Evolutionary conservation across 345 rosid genomes (phyloP), one percentile per base, ranked within the genome.

Genomic region (Psidium guajava): DNA sequence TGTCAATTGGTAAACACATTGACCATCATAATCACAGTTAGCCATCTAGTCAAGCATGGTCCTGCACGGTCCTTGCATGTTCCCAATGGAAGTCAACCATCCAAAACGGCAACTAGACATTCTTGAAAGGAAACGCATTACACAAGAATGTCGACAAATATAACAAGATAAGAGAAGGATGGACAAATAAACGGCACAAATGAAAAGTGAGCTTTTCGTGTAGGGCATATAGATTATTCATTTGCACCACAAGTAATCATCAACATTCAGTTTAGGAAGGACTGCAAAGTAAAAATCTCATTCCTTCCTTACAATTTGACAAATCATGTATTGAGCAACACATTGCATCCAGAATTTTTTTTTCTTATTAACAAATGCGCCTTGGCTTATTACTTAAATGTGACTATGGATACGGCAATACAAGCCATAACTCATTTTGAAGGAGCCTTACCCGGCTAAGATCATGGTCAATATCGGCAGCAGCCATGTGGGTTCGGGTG

Each of bases 381-480:
- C 77, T 32, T 69, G 5, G 24, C 24, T 69, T 32, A 5, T 40
- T 64, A 69, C 24, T 69, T 69, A 32, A 69, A 32, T 69, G 77
- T 69, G 77, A 32, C 18, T 21, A 69, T 22, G 12, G 77, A 32
- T 69, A 32, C 8, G 24, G 44, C 77, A 64, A 64, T 32, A 64
- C 77, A 64, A 64, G 77, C 77, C 25, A 82, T 32, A 18, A 82
- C 59, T 82, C 83, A 51, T 55, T 28, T 22, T 15, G 42, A 40
- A 22, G 73, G 84, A 82, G 75, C 42, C 98, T 85, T 87, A 96
- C 99, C 93, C 99, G 91, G 88, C 94, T 93, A 25, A 98, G 99
- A 91, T 96, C 96, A 5, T 93, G 92, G 90, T 98, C 99, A 52
- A 96, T 91, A 88, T 93, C 94, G 47, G 96, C 97, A 86, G 98